A percentile compares a stretch with the other conserved stretches of the same genome.
phyloP scores from a whole-genome alignment of 371 early-diverging fungal species.

The Haplosporangium sp. region DNA sequence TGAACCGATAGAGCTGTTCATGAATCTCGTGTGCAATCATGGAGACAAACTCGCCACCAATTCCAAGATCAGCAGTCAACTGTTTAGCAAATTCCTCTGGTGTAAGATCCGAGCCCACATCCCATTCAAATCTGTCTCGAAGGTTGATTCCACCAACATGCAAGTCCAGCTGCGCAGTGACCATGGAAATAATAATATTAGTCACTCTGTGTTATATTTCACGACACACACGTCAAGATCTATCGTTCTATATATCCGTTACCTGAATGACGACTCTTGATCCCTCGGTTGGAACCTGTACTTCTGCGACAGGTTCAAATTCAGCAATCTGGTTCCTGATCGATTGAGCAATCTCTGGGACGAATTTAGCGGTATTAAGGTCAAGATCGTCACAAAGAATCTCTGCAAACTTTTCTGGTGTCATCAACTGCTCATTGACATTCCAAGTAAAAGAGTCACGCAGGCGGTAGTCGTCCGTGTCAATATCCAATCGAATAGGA shows the following conservation, averaged over 20 bases:
- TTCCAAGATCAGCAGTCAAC: conserved; percentile 86
- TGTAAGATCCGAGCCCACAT: conserved; percentile 70
- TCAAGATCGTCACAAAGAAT: conserved; percentile 89
- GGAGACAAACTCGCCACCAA: conserved; percentile 92
- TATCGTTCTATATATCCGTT: background rate
- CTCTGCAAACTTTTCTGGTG: conserved; percentile 94
- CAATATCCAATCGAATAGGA: conserved; percentile 92
- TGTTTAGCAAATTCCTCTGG: conserved; percentile 90
- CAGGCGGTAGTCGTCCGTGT: conserved; percentile 86
- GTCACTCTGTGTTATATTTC: conserved; percentile 32
- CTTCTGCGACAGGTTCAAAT: conserved; percentile 55
- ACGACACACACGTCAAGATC: too few relatives aligned
- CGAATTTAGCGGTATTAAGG: conserved; percentile 64
- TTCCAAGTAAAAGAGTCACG: conserved; percentile 96
- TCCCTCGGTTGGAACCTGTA: conserved; percentile 49
- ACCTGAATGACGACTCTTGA: conserved; percentile 56
- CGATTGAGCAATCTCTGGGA: conserved; percentile 79
- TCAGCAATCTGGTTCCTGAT: conserved; percentile 82
- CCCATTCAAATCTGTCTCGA: conserved; percentile 95
- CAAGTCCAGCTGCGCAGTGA: conserved; percentile 77
- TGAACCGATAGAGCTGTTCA: conserved; percentile 83
- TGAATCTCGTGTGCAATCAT: conserved; percentile 91
- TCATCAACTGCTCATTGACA: conserved; percentile 85
- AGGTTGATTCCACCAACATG: conserved; percentile 86
- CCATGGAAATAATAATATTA: conserved; percentile 71